phyloP scores from a whole-genome alignment of 208 protist species.

The Leishmania major region DNA sequence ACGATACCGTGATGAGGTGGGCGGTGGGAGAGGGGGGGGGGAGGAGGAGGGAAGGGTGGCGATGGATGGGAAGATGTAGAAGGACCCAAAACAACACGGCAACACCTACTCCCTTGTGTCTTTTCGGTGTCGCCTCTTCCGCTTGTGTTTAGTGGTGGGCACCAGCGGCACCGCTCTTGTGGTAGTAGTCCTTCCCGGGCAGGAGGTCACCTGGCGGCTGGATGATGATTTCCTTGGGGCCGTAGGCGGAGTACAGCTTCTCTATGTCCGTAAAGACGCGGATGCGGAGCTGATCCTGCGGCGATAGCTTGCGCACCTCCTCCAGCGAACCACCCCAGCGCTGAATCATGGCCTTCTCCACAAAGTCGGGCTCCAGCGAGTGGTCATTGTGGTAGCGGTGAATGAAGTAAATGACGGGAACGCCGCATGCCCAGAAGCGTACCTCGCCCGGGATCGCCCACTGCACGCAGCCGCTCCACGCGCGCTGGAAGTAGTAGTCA shows the following conservation, averaged over 20 bases:
- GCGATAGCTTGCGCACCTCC: conserved; percentile 78
- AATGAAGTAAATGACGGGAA: conserved; percentile 81
- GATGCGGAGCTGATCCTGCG: conserved; percentile 86
- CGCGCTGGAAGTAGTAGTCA: conserved; percentile 86
- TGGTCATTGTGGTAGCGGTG: conserved; percentile 90
- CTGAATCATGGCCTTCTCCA: conserved; percentile 85
- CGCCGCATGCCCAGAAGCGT: conserved; percentile 68
- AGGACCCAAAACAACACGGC: neutral
- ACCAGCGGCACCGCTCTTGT: conserved; percentile 28
- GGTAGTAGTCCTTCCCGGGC: conserved; percentile 84
- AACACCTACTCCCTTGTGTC: neutral
- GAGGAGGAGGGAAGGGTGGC: neutral
- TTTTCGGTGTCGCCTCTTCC: neutral
- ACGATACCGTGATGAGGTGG: neutral
- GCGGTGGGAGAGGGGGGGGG: too few species aligned
- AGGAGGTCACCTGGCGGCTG: conserved; percentile 73
- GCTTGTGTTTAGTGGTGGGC: conserved; percentile 31
- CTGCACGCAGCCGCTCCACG: conserved; percentile 75
- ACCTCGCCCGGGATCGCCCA: conserved; percentile 82
- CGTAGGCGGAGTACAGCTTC: conserved; percentile 86
- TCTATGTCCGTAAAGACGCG: conserved; percentile 80
- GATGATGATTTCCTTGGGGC: conserved; percentile 80
- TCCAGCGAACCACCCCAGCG: conserved; percentile 87
- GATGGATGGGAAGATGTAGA: neutral
- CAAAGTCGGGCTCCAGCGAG: conserved; percentile 65